Evolutionary conservation across 176 grass and related monocot species (phyloP).

Genomic region (Juncus effusus): DNA sequence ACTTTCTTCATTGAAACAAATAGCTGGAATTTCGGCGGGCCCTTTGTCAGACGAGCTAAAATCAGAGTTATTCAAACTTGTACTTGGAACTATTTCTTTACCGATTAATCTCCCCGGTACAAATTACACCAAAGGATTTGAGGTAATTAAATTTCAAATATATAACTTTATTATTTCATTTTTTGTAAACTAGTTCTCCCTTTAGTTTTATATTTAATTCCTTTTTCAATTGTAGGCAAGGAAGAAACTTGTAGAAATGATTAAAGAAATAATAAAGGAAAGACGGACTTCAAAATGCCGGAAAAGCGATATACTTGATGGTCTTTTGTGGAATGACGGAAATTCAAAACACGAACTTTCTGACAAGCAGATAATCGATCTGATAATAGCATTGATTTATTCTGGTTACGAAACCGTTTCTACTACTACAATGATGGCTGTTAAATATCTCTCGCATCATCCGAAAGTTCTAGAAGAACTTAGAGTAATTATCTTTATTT

Average conservation of each 20-base stretch:
- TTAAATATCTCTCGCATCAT: constrained; percentile 84
- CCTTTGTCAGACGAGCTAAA: constrained; percentile 77
- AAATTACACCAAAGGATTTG: constrained; percentile 63
- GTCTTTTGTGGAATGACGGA: constrained; percentile 42
- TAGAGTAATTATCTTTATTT: constrained; percentile 39
- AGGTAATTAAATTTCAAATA: constrained; percentile 40
- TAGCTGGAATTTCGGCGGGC: constrained; percentile 78
- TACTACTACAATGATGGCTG: constrained; percentile 92
- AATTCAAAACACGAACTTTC: constrained; percentile 52
- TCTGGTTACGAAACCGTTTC: constrained; percentile 96
- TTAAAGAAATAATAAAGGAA: constrained; percentile 53
- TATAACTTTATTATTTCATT: constrained; percentile 7
- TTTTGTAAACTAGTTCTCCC: constrained; percentile 8
- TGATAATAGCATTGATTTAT: constrained; percentile 88
- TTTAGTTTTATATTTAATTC: constrained; percentile 7
- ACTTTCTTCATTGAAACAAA: constrained; percentile 76
- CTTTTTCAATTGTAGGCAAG: constrained; percentile 51
- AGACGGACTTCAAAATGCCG: constrained; percentile 31
- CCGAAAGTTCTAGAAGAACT: constrained; percentile 69
- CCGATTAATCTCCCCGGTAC: constrained; percentile 83
- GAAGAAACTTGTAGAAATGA: constrained; percentile 79
- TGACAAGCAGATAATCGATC: constrained; percentile 85
- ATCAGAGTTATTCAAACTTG: constrained; percentile 77
- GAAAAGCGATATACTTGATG: constrained; percentile 70
- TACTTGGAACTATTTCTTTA: constrained; percentile 83